phyloP scores from a whole-genome alignment of 495 filamentous ascomycete genomes.

The Neurospora sp. region DNA sequence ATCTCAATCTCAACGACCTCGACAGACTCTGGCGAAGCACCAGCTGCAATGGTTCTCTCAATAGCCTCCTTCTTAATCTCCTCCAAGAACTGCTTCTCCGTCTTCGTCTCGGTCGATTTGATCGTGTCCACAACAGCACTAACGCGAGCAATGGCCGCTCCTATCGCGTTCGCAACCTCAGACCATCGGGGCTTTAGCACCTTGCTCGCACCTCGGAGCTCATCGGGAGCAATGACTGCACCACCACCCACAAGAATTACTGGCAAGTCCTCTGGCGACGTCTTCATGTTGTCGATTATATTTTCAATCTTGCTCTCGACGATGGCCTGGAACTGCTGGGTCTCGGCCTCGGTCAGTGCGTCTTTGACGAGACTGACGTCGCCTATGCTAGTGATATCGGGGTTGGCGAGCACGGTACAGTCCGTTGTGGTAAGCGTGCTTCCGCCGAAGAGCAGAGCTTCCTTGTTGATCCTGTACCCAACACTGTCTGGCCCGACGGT shows the following conservation, averaged over 20 bases:
- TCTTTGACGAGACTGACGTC: constrained; percentile 9
- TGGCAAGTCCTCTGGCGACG: constrained; percentile 32
- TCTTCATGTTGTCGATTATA: constrained; percentile 42
- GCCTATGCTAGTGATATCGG: constrained; percentile 19
- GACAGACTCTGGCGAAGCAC: constrained; percentile 24
- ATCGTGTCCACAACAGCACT: constrained; percentile 35
- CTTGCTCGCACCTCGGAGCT: constrained; percentile 22
- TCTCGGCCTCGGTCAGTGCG: constrained; percentile 5
- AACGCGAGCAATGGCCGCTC: constrained; percentile 45
- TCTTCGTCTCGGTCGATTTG: constrained; percentile 20
- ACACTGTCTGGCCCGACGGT: constrained; percentile 47
- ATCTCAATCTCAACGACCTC: constrained; percentile 17
- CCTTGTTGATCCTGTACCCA: constrained; percentile 38
- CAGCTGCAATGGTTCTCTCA: constrained; percentile 29
- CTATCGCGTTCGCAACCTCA: constrained; percentile 47
- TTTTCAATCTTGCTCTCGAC: constrained; percentile 30
- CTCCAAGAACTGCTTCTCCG: constrained; percentile 18
- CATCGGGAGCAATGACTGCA: constrained; percentile 24
- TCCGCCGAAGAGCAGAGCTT: constrained; percentile 43
- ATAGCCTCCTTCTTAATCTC: constrained; percentile 20
- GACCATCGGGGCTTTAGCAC: constrained; percentile 27
- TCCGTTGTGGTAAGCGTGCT: constrained; percentile 40
- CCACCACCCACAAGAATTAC: constrained; percentile 38
- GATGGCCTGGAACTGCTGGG: constrained; percentile 11
- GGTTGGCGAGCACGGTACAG: constrained; percentile 29